Conservation (phyloP, 2,329 filamentous ascomycete genomes). For the Aspergillus latus region DNA sequence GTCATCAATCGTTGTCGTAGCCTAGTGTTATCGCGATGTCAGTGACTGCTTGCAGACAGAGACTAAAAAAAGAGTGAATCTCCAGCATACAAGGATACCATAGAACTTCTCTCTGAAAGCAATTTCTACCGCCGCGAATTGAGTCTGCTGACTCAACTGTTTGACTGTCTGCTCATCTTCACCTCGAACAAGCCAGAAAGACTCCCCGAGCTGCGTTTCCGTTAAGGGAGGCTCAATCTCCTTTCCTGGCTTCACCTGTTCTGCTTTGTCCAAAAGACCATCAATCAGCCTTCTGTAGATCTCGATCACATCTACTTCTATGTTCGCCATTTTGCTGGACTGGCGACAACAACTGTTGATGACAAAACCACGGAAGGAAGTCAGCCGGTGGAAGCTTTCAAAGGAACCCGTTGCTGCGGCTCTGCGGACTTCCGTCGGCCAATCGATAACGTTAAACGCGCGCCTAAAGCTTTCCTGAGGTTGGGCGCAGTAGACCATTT, state of each 20-base stretch:
- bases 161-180: slow-evolving; percentile 23
- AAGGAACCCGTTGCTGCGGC: slow-evolving; percentile 26
- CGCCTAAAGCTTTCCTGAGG: slow-evolving; percentile 28
- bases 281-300: slow-evolving; percentile 57
- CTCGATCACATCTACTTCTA: slow-evolving; percentile 34
- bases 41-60: slow-evolving; percentile 8
- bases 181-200: slow-evolving; percentile 40
- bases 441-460: slow-evolving; percentile 29
- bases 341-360: slow-evolving; percentile 1
- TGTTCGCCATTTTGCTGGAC: slow-evolving; percentile 32
- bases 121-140: slow-evolving; percentile 73
- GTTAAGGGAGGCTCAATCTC: slow-evolving; percentile 73
- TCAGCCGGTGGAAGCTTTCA: slow-evolving; percentile 6
- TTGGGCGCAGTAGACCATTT: slow-evolving; percentile 28
- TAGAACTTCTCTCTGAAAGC: slow-evolving; percentile 81
- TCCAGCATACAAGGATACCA: slow-evolving; percentile 65
- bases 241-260: slow-evolving; percentile 57
- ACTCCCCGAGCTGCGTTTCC: slow-evolving; percentile 58
- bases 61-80: too few species aligned
- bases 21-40: slow-evolving; percentile 48
- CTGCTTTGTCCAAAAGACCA: slow-evolving; percentile 60
- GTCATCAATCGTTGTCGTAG: slow-evolving; percentile 71
- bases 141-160: slow-evolving; percentile 53
- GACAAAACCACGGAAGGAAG: slow-evolving; percentile 3
- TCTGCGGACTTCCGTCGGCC: slow-evolving; percentile 30